phyloP scores from a whole-genome alignment of 83 land plant genomes.

The Thuja plicata region DNA sequence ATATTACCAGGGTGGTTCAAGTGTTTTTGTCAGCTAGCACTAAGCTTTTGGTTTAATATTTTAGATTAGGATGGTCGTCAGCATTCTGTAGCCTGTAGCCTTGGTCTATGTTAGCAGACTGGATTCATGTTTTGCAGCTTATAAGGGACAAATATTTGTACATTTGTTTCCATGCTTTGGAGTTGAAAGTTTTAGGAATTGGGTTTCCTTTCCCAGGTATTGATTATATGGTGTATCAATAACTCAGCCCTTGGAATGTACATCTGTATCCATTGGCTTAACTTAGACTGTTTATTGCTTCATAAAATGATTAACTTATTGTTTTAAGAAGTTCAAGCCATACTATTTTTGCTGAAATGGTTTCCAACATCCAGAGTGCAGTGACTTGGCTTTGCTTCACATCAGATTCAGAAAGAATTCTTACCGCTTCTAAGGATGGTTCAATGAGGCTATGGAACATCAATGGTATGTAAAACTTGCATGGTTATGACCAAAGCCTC shows the following conservation, averaged over 20 bases:
- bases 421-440: conserved; percentile 99
- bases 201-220: neutral
- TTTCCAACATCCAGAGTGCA: conserved; percentile 69
- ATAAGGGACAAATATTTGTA: neutral
- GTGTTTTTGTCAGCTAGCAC: neutral
- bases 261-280: neutral
- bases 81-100: neutral
- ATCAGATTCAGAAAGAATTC: conserved; percentile 80
- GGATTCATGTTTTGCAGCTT: neutral
- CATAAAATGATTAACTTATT: neutral
- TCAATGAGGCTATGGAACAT: conserved; percentile 93
- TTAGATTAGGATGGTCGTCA: neutral
- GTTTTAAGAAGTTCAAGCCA: neutral
- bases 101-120: neutral
- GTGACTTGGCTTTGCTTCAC: conserved; percentile 93
- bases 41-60: neutral
- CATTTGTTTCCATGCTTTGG: neutral
- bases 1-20: neutral
- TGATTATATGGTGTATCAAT: neutral
- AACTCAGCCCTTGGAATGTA: neutral
- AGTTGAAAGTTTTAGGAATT: neutral
- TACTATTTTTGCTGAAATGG: neutral
- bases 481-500: neutral
- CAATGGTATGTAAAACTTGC: conserved; percentile 63
- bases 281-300: neutral